A percentile compares a stretch with the other conserved stretches of the same genome.
Conservation (phyloP, 768 basidiomycete species). For the Serendipita vermifera region DNA sequence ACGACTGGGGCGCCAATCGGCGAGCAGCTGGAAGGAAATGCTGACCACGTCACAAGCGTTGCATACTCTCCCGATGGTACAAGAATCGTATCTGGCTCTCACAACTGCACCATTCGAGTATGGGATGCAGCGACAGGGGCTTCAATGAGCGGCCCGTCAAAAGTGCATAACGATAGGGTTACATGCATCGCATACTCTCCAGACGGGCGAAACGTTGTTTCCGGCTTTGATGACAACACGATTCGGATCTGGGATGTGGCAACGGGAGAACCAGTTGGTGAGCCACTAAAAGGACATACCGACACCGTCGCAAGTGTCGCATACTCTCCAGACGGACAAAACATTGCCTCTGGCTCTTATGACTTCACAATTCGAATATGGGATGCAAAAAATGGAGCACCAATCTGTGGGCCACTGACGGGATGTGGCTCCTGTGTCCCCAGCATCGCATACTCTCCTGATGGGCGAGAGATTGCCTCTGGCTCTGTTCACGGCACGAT, state of each 20-base stretch:
- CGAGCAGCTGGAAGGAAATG: too few species aligned
- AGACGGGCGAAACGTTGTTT: slow-evolving; percentile 22
- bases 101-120: slow-evolving; percentile 22
- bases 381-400: slow-evolving; percentile 19
- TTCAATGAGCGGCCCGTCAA: slow-evolving; percentile 13
- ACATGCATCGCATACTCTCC: slow-evolving; percentile 19
- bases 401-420: too few species aligned
- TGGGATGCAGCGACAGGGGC: slow-evolving; percentile 21
- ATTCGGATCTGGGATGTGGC: slow-evolving; percentile 25
- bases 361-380: slow-evolving; percentile 24
- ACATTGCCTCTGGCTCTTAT: slow-evolving; percentile 22
- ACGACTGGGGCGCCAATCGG: too few species aligned
- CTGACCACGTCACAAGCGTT: slow-evolving; percentile 19
- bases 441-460: too few species aligned
- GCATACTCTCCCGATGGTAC: slow-evolving; percentile 22
- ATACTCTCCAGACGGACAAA: slow-evolving; percentile 22
- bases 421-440: too few species aligned
- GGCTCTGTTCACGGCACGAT: too few species aligned
- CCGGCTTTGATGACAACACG: slow-evolving; percentile 19
- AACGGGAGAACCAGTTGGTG: slow-evolving; percentile 22
- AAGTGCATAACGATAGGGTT: slow-evolving; percentile 16
- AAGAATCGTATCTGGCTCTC: slow-evolving; percentile 23
- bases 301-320: slow-evolving; percentile 20
- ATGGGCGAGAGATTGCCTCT: too few species aligned
- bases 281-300: slow-evolving; percentile 20